Base-by-base conservation (phyloP, 139 green algal genomes). In the Ettlia oleoabundans region DNA sequence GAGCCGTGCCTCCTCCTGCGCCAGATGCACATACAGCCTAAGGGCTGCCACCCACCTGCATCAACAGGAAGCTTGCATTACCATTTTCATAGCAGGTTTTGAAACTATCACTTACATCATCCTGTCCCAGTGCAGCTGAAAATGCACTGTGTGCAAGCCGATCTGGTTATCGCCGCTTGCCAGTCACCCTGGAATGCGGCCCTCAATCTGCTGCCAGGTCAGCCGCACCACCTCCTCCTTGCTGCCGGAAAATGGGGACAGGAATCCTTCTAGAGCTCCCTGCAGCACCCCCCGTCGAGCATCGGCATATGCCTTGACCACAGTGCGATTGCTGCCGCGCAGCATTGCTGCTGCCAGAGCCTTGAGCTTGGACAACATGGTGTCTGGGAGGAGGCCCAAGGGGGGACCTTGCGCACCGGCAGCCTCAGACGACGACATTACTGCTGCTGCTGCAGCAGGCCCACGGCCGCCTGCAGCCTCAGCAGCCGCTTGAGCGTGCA, bases 41-140 rank as follows among this genome's bases (percentile, higher is more conserved):
- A 90, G 42, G 33, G 86, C 82, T 6, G 76, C 65, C 42, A 82
- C 30, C 86, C 86, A 89, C 62, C 85, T 88, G 80, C 51, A 80
- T 3, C 35, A n/a, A n/a, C n/a, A n/a, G n/a, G n/a, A n/a, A n/a
- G n/a, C n/a, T n/a, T n/a, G n/a, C n/a, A n/a, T 1, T 1, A 4
- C 61, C 15, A n/a, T n/a, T n/a, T n/a, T n/a, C n/a, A n/a, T n/a
- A n/a, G n/a, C n/a, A n/a, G n/a, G n/a, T n/a, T n/a, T n/a, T n/a
- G n/a, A n/a, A n/a, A n/a, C n/a, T n/a, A n/a, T n/a, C n/a, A n/a
- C n/a, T n/a, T n/a, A n/a, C n/a, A n/a, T n/a, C n/a, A n/a, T n/a
- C n/a, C n/a, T n/a, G n/a, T n/a, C n/a, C 18, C 30, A n/a, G 55
- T 22, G 55, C 21, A 65, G 55, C 21, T 15, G 55, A 9, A 32